A percentile compares a stretch with the other conserved stretches of the same genome.
phyloP scores from a whole-genome alignment of 2,329 filamentous ascomycete species.

The Fusarium siculi region DNA sequence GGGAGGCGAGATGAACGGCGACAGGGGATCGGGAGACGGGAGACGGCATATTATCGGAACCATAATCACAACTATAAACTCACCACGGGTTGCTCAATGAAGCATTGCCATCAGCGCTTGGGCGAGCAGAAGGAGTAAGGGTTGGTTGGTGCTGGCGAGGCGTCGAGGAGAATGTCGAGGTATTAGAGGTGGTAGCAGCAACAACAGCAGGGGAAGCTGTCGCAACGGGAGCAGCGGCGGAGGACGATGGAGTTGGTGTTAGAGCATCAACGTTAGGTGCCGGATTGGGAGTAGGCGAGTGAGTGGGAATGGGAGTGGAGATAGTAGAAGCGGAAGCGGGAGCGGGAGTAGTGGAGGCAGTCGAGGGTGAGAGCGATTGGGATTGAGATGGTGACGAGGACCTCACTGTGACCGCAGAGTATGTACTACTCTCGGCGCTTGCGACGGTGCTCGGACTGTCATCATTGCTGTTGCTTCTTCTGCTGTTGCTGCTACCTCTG shows the following conservation, averaged over 20 bases:
- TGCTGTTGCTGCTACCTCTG: background rate
- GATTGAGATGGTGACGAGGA: conserved; percentile 48
- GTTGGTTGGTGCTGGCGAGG: conserved; percentile 35
- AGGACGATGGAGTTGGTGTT: conserved; percentile 31
- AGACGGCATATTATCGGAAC: conserved; percentile 21
- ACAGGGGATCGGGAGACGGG: conserved; percentile 28
- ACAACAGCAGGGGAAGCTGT: conserved; percentile 30
- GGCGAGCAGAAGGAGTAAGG: conserved; percentile 28
- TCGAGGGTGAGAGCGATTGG: conserved; percentile 37
- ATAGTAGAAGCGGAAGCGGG: conserved; percentile 46
- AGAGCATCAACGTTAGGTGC: conserved; percentile 22
- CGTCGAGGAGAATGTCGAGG: conserved; percentile 24
- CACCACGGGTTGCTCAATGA: conserved; percentile 43
- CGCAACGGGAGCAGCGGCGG: conserved; percentile 30
- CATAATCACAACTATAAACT: conserved; percentile 23
- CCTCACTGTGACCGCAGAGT: conserved; percentile 73
- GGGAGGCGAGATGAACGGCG: conserved; percentile 31
- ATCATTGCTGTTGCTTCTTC: background rate
- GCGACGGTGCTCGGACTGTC: conserved; percentile 36
- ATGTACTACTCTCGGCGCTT: conserved; percentile 74
- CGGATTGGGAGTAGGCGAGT: conserved; percentile 41
- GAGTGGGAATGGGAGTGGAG: conserved; percentile 48
- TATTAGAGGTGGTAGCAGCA: conserved; percentile 16
- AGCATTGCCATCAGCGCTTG: conserved; percentile 41
- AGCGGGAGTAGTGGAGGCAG: conserved; percentile 47